Percentiles rank a stretch among this genome's conserved stretches.
Conservation (phyloP, 768 basidiomycete genomes). For the Russula abietina region DNA sequence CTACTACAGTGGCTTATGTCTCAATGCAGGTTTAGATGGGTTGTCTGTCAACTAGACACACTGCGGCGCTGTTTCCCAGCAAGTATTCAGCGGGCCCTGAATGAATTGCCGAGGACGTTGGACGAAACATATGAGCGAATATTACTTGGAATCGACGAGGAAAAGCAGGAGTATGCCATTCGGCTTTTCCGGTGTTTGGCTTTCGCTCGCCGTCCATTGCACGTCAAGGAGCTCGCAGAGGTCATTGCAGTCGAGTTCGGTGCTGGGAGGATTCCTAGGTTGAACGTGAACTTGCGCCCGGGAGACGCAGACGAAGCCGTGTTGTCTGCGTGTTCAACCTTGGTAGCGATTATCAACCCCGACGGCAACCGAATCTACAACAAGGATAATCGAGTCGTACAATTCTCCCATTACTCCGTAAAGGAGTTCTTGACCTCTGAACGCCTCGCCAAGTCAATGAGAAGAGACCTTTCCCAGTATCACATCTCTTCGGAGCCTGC, state of each 20-base stretch:
- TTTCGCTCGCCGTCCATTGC: not conserved
- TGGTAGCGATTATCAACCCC: not conserved
- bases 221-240: not conserved
- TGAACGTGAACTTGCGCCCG: not conserved
- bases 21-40: not conserved
- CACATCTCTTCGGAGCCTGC: not conserved
- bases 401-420: conserved; percentile 5
- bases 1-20: not conserved
- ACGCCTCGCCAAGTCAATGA: not conserved
- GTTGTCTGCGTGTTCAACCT: not conserved
- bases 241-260: not conserved
- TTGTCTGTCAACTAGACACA: not conserved
- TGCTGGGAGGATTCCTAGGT: no score
- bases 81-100: not conserved
- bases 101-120: not conserved
- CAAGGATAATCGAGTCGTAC: not conserved
- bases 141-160: not conserved
- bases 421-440: conserved; percentile 1
- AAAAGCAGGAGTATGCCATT: not conserved
- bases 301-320: not conserved
- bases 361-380: not conserved
- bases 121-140: not conserved
- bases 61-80: not conserved
- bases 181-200: not conserved
- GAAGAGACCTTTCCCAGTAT: not conserved